These are phyloP conservation scores for Ophiocordyceps camponoti-rufipedis DNA, from an alignment of 2,329 filamentous ascomycete genomes.

Conservation along the genomic window DNA sequence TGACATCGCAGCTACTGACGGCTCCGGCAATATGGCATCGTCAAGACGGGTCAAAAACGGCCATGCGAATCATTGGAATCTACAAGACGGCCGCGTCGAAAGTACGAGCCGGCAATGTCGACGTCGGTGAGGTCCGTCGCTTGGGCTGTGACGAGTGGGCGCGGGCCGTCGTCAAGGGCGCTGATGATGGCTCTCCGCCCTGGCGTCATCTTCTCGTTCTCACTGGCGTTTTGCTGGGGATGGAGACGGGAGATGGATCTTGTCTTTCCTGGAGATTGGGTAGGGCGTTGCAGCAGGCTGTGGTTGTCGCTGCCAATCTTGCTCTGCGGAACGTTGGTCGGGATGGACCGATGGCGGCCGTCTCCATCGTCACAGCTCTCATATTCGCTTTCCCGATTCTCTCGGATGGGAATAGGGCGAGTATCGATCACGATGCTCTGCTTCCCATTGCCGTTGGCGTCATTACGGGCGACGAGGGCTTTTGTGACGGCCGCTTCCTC, in stretches of 20 bases:
- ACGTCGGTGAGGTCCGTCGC: constrained; percentile 22
- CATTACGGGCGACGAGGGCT: constrained; percentile 53
- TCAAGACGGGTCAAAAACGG: constrained; percentile 40
- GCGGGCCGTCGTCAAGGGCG: constrained; percentile 35
- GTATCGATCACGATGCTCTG: constrained; percentile 49
- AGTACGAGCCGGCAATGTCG: constrained; percentile 29
- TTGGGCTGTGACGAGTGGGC: constrained; percentile 35
- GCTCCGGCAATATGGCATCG: constrained; percentile 53
- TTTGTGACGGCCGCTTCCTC: constrained; percentile 61
- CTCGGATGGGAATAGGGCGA: constrained; percentile 35
- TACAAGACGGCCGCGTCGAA: constrained; percentile 49
- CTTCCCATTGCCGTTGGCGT: constrained; percentile 52
- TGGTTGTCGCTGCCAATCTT: constrained; percentile 61
- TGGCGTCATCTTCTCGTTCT: constrained; percentile 79
- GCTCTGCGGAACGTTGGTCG: constrained; percentile 34
- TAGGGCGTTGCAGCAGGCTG: constrained; percentile 50
- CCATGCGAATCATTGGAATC: constrained; percentile 49
- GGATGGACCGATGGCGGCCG: constrained; percentile 22
- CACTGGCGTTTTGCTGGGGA: constrained; percentile 59
- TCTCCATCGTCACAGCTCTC: constrained; percentile 49
- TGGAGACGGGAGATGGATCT: constrained; percentile 46
- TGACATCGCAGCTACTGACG: constrained; percentile 53
- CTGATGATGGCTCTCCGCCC: constrained; percentile 40
- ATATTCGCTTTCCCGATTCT: constrained; percentile 62
- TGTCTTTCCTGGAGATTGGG: constrained; percentile 41